Percentiles rank a stretch among this genome's conserved stretches.
phyloP scores from a whole-genome alignment of 768 basidiomycete genomes.

The Naematelia aurantialba region DNA sequence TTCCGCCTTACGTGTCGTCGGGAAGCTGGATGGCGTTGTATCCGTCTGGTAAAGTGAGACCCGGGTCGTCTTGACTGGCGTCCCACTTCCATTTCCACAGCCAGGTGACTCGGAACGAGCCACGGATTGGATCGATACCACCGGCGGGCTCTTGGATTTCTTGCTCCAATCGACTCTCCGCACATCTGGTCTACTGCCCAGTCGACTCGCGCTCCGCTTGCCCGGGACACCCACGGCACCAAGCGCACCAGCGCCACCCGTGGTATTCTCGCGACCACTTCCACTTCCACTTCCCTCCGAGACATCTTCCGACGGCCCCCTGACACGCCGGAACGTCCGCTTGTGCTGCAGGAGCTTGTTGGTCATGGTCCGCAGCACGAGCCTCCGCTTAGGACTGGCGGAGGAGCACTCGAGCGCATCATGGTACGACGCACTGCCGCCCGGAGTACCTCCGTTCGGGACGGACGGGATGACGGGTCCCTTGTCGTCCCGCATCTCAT shows the following conservation, averaged over 20 bases:
- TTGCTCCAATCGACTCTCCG: conserved; percentile 12
- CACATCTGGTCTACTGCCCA: conserved; percentile 9
- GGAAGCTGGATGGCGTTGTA: too few species aligned
- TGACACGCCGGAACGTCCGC: conserved; percentile 29
- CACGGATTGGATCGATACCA: too few species aligned
- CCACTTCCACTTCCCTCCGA: background rate
- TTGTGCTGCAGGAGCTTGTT: conserved; percentile 44
- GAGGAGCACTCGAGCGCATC: conserved; percentile 41
- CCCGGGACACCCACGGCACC: background rate
- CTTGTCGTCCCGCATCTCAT: background rate
- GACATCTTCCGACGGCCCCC: conserved; percentile 1
- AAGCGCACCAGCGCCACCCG: too few species aligned
- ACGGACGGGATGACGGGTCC: conserved; percentile 9
- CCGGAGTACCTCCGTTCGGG: conserved; percentile 17
- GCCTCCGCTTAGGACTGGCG: conserved; percentile 31
- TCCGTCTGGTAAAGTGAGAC: background rate
- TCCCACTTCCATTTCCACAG: background rate
- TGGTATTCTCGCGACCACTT: background rate
- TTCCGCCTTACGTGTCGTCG: too few species aligned
- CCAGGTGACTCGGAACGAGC: too few species aligned
- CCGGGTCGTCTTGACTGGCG: background rate
- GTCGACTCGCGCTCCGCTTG: background rate
- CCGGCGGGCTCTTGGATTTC: conserved; percentile 6
- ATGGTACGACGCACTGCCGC: conserved; percentile 16
- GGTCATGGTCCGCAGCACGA: conserved; percentile 48